These are phyloP conservation scores for Mrakia frigida DNA, from an alignment of 768 basidiomycete species.

Conservation along the genomic window DNA sequence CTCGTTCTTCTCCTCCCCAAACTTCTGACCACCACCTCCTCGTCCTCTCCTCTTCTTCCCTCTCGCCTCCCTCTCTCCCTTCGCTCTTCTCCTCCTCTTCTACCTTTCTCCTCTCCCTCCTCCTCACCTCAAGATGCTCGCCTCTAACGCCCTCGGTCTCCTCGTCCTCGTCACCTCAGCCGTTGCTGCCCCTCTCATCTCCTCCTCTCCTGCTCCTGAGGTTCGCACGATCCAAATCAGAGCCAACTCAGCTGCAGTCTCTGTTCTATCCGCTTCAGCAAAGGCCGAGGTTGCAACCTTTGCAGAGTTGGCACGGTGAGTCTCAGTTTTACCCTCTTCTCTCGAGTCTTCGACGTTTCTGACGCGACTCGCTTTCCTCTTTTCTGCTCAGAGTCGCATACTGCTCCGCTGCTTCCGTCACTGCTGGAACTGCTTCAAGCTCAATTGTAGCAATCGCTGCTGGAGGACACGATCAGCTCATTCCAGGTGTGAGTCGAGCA, in stretches of 20 bases:
- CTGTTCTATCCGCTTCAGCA: background rate
- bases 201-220: background rate
- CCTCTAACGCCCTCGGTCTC: background rate
- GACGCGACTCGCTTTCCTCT: background rate
- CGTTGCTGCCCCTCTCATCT: background rate
- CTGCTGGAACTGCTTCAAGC: background rate
- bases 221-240: background rate
- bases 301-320: background rate
- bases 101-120: background rate
- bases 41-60: no score
- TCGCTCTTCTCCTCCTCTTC: background rate
- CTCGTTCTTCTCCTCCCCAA: no score
- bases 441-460: background rate
- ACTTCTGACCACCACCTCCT: no score
- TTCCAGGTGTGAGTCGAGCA: background rate
- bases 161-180: background rate
- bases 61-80: no score
- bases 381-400: background rate
- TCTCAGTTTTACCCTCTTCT: background rate
- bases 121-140: background rate
- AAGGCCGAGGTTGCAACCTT: background rate
- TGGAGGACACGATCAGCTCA: slow-evolving; percentile 1
- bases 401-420: background rate
- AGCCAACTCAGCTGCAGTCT: background rate
- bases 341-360: background rate